Evolutionary conservation across 2,329 filamentous ascomycete genomes (phyloP), one percentile per base, ranked within the genome.

Genomic region (Didymella lethalis): DNA sequence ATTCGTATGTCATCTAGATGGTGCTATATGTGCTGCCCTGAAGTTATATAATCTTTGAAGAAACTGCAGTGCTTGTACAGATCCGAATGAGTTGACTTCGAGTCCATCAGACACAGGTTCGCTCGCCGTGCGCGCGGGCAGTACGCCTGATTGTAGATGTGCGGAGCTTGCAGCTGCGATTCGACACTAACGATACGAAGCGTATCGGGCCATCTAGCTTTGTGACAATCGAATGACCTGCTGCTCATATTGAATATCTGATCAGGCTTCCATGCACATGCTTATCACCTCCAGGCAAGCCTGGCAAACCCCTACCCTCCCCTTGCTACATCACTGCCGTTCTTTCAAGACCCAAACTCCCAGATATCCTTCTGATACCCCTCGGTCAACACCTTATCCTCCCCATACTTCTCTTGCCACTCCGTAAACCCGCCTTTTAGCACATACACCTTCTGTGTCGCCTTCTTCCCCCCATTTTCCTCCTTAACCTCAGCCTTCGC

Each of bases 371-470:
- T 92, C 54, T 85, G 83, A 77, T 92, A 98, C 1, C 83, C 90
- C 77, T 96, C 92, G 0, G 95, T 98, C 75, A 99, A 79, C 64
- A 87, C 80, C 73, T 88, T 82, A 79, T 98, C 93, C 51, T 86
- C 82, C 0, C 93, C 94, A 78, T 89, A 90, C 66, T 85, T 82
- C 79, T 96, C 88, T 83, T 97, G 93, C 95, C 95, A 99, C 57
- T 89, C 86, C 14, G 87, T 85, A 74, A 98, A 99, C 0, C 95
- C 95, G 0, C 87, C 85, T 49, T 96, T 90, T 3, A 98, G 82
- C 7, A 98, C 88, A 75, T 86, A 90, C 5, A 98, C 89, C 69
- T 88, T 86, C 80, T 97, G 94, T 34, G 78, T 68, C 50, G 72
- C 63, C 12, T 7, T 16, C 28, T 6, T 12, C 29, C 2, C 20